Evolutionary conservation across 2,329 filamentous ascomycete genomes (phyloP).

Genomic region (Didymella arachidicola): DNA sequence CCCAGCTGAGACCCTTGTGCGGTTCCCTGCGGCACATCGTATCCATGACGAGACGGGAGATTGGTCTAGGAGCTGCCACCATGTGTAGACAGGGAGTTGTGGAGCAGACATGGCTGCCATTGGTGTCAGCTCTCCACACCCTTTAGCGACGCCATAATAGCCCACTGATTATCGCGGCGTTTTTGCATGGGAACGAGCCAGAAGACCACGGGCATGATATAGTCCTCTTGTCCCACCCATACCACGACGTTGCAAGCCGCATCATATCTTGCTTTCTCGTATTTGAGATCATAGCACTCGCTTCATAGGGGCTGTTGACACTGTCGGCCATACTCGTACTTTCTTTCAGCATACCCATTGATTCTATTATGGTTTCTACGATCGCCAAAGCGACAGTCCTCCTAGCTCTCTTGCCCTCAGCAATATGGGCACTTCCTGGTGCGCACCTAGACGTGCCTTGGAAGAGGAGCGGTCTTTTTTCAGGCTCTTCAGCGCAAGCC

Average conservation of each 20-base stretch:
- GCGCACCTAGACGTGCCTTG: conserved; percentile 34
- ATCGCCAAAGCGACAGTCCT: conserved; percentile 23
- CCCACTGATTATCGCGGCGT: conserved; percentile 20
- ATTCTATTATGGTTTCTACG: conserved; percentile 22
- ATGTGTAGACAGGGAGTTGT: conserved; percentile 20
- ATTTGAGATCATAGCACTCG: conserved; percentile 16
- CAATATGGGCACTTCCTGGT: conserved; percentile 28
- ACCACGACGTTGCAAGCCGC: conserved; percentile 15
- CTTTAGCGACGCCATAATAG: conserved; percentile 19
- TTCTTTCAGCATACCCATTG: conserved; percentile 9
- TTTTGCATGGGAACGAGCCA: conserved; percentile 20
- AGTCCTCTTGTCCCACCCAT: conserved; percentile 28
- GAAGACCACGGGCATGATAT: conserved; percentile 27
- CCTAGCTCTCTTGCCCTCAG: conserved; percentile 26
- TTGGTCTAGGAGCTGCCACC: conserved; percentile 22
- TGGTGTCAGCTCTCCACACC: conserved; percentile 32
- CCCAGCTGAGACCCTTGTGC: conserved; percentile 8
- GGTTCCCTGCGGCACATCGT: conserved; percentile 14
- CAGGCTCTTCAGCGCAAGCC: conserved; percentile 10
- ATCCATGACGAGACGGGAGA: conserved; percentile 27
- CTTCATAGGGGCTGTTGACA: conserved; percentile 5
- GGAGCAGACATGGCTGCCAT: conserved; percentile 24
- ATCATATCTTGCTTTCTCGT: conserved; percentile 9
- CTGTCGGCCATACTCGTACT: conserved; percentile 9
- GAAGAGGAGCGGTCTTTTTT: conserved; percentile 29